Conservation (phyloP, 345 rosid genomes). For the Salix brachista region DNA sequence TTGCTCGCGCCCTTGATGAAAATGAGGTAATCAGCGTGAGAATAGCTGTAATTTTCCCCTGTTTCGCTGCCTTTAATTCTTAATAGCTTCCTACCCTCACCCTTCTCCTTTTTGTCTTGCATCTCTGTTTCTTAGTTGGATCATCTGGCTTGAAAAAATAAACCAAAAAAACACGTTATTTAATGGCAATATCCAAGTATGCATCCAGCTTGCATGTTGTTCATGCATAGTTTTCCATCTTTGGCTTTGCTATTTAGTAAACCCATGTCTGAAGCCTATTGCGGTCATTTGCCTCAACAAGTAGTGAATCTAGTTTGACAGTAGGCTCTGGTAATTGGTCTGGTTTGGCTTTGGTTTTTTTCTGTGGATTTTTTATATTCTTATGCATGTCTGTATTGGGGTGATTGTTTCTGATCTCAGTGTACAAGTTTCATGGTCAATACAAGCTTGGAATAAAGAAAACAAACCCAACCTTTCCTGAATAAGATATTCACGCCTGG, state of each 20-base stretch:
- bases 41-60: neutral
- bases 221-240: neutral
- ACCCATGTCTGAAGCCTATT: neutral
- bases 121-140: no score
- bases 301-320: no score
- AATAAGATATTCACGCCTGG: neutral
- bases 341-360: no score
- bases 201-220: no score
- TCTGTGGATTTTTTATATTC: neutral
- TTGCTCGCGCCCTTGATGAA: slow-evolving; percentile 72
- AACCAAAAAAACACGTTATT: no score
- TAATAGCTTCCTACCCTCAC: no score
- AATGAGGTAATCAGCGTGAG: slow-evolving; percentile 60
- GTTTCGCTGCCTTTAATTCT: neutral
- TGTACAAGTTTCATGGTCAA: neutral
- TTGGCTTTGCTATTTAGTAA: neutral
- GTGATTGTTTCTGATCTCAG: neutral
- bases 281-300: neutral
- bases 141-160: no score
- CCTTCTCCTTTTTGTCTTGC: no score
- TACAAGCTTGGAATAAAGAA: neutral
- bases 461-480: neutral
- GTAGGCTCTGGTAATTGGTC: no score
- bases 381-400: neutral
- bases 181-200: no score